Evolutionary conservation across 192 early-diverging fungal species (phyloP), one percentile per base, ranked within the genome.

Genomic region (Coemansia sp.): DNA sequence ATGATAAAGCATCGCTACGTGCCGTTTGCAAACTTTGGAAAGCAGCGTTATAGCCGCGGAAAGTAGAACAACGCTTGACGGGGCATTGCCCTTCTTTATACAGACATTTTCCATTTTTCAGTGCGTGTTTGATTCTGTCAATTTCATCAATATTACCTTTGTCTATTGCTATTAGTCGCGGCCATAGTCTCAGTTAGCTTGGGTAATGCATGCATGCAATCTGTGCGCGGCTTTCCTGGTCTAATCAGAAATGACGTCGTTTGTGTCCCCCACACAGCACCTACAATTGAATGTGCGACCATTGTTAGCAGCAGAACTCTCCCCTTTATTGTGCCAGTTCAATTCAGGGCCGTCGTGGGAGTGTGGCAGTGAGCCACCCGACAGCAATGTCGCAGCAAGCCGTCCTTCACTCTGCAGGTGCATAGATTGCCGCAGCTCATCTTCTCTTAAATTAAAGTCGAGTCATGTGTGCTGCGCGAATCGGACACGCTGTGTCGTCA

Each of bases 1-100:
- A 99, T 99, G 97, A 89, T 96, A 75, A 95, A 93, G 80, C 92
- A 96, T 85, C 89, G 89, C 68, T 97, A 96, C 67, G 85, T 95
- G 49, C 93, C 93, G 21, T 93, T 93, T 75, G 72, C 73, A 63
- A 89, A 95, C 82, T 78, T 92, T 72, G 89, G 89, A 74, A 93
- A 93, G 84, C 86, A 85, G 81, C 86, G 76, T 58, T 93, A 93
- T 70, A 70, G 66, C 68, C 68, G 72, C 28, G 49, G 62, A 67
- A 76, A 71, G 63, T 69, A 69, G 46, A 21, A 8, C 10, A 23
- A 50, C 59, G 42, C 59, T 61, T 23, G 59, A 61, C 37, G 38
- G 42, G 59, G 30, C 30, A 30, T 32, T 2, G 13, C 55, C 7
- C 28, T 57, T 57, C 23, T 28, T 52, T 30, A 30, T n/a, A 55